phyloP scores from a whole-genome alignment of 306 rosid genomes.

The Oemleria cerasiformis region DNA sequence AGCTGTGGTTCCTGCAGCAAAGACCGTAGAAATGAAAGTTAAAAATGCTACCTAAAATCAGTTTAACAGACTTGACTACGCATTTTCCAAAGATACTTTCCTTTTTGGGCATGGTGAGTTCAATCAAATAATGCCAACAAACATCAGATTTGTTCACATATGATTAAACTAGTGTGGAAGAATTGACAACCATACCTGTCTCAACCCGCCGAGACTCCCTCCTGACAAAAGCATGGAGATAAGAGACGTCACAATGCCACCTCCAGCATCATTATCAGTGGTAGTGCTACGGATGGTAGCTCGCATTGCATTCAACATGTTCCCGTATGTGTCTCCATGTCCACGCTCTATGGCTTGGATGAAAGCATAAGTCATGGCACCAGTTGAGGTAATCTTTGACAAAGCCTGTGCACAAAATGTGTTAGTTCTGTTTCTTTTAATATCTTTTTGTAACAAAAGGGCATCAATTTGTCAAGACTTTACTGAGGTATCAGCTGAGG shows the following conservation, averaged over 20 bases:
- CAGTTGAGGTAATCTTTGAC: conserved; percentile 35
- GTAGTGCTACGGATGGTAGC: conserved; percentile 23
- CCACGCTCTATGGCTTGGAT: conserved; percentile 47
- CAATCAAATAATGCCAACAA: neutral
- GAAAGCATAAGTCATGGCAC: conserved; percentile 48
- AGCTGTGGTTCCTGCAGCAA: conserved; percentile 38
- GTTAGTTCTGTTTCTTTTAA: conserved; percentile 4
- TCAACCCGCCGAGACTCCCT: conserved; percentile 29
- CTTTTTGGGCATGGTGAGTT: neutral
- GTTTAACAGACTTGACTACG: neutral
- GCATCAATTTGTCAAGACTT: neutral
- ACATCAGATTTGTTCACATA: neutral
- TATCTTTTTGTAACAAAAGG: neutral
- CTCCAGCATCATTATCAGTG: conserved; percentile 17
- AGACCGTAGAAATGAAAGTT: neutral
- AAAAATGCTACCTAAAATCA: neutral
- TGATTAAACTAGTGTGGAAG: neutral
- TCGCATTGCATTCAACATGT: conserved; percentile 39
- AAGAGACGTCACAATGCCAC: conserved; percentile 34
- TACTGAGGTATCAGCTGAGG: conserved; percentile 43
- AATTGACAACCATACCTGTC: conserved; percentile 26
- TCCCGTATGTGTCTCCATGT: conserved; percentile 33
- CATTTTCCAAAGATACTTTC: neutral
- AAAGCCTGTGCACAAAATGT: conserved; percentile 26
- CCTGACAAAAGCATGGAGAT: conserved; percentile 37